Evolutionary conservation across 139 green algal genomes (phyloP).

Genomic region (Tetraselmis striata): DNA sequence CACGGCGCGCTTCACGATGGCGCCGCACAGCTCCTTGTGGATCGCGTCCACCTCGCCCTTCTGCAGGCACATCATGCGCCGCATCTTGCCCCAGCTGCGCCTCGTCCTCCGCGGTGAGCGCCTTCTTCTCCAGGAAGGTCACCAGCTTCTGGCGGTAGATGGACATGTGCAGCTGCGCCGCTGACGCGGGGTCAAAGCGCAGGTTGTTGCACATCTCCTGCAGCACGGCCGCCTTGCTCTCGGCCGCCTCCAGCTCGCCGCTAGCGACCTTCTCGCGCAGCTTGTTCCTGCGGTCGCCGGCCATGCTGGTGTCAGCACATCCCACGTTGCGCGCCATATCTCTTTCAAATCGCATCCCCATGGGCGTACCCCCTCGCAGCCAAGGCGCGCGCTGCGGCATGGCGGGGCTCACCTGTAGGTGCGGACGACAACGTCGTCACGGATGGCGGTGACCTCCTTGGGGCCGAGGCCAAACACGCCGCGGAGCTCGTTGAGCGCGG

Average conservation of each 20-base stretch:
- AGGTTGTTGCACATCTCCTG: constrained; percentile 70
- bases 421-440: constrained; percentile 48
- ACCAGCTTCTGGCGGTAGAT: constrained; percentile 78
- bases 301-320: not conserved
- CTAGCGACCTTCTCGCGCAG: constrained; percentile 68
- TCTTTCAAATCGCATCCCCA: too few relatives aligned
- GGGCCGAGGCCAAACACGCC: constrained; percentile 66
- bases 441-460: constrained; percentile 62
- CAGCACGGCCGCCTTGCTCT: constrained; percentile 59
- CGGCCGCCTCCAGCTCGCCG: constrained; percentile 39
- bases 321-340: not conserved
- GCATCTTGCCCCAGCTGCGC: constrained; percentile 60
- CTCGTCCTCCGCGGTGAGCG: constrained; percentile 66
- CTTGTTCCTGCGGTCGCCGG: constrained; percentile 33
- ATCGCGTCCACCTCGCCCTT: constrained; percentile 39
- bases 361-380: too few relatives aligned
- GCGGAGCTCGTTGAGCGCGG: constrained; percentile 54
- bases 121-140: constrained; percentile 53
- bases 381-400: too few relatives aligned
- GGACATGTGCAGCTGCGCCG: constrained; percentile 66
- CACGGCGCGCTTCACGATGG: constrained; percentile 25
- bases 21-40: constrained; percentile 15
- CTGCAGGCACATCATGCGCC: constrained; percentile 82
- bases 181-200: constrained; percentile 65
- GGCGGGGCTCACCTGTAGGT: constrained; percentile 47